These are phyloP conservation scores for Mortierella antarctica DNA, from an alignment of 192 early-diverging fungal species.

Conservation along the genomic window DNA sequence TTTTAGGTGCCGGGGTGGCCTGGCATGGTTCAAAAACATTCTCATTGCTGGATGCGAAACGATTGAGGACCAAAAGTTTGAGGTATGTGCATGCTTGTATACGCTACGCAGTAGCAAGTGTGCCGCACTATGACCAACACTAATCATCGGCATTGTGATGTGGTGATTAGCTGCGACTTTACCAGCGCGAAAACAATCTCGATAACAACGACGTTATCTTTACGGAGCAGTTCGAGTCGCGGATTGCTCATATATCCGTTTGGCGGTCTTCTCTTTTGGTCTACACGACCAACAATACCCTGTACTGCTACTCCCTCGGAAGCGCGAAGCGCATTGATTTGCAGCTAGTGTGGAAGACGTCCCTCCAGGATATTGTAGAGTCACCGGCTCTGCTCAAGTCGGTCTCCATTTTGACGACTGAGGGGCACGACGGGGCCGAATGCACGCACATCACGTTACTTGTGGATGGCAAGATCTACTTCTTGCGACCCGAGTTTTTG, in stretches of 20 bases:
- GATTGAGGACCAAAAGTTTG: conserved; percentile 45
- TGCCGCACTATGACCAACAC: neutral
- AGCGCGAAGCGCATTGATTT: conserved; percentile 45
- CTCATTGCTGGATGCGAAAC: conserved; percentile 76
- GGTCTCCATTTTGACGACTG: conserved; percentile 39
- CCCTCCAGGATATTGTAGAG: conserved; percentile 48
- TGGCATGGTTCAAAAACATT: conserved; percentile 77
- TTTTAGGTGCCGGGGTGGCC: conserved; percentile 74
- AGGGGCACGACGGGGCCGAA: conserved; percentile 50
- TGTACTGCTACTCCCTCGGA: conserved; percentile 53
- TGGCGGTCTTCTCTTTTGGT: conserved; percentile 67
- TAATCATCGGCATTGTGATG: neutral
- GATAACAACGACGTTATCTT: conserved; percentile 73
- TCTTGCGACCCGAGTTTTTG: conserved; percentile 66
- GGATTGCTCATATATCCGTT: conserved; percentile 64
- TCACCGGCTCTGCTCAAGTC: conserved; percentile 43
- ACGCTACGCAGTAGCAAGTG: neutral
- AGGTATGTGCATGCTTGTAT: conserved; percentile 24
- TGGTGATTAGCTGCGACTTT: conserved; percentile 68
- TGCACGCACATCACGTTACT: conserved; percentile 73
- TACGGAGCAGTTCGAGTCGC: conserved; percentile 58
- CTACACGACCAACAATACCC: conserved; percentile 66
- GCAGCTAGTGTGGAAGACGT: conserved; percentile 50
- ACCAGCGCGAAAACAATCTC: conserved; percentile 78
- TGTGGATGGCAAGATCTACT: conserved; percentile 73